A percentile compares a stretch with the other conserved stretches of the same genome.
Evolutionary conservation across 371 early-diverging fungal genomes (phyloP).

Genomic region (Circinella minor): DNA sequence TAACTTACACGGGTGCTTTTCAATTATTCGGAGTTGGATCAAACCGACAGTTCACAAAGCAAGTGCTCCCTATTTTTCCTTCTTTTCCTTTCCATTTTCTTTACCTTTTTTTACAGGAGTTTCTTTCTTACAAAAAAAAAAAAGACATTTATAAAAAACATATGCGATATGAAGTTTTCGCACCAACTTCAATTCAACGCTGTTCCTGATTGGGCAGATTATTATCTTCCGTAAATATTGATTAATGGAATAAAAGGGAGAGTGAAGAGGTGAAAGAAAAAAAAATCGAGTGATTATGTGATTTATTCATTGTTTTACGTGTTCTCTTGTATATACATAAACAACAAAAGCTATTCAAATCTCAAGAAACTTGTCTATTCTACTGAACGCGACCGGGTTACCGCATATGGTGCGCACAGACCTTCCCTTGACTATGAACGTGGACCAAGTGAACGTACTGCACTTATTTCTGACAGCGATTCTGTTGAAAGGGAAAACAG

Average conservation of each 20-base stretch:
- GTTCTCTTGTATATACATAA: no score
- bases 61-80: not conserved
- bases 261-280: no score
- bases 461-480: conserved; percentile 39
- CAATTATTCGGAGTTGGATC: conserved; percentile 3
- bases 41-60: no score
- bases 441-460: conserved; percentile 45
- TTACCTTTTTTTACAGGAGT: not conserved
- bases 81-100: not conserved
- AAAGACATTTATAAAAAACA: no score
- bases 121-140: not conserved
- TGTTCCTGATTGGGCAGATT: conserved; percentile 90
- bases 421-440: conserved; percentile 30
- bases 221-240: conserved; percentile 68
- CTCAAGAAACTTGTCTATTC: conserved; percentile 90
- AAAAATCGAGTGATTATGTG: no score
- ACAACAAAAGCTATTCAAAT: conserved; percentile 71
- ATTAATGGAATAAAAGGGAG: not conserved
- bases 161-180: conserved; percentile 45
- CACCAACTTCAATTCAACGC: conserved; percentile 89
- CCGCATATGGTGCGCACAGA: conserved; percentile 32
- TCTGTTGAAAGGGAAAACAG: conserved; percentile 53
- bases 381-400: conserved; percentile 82
- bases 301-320: no score
- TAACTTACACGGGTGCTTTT: no score